A percentile compares a stretch with the other conserved stretches of the same genome.
Evolutionary conservation across 129 eudicot species (phyloP).

Genomic region (Smallanthus sonchifolius): DNA sequence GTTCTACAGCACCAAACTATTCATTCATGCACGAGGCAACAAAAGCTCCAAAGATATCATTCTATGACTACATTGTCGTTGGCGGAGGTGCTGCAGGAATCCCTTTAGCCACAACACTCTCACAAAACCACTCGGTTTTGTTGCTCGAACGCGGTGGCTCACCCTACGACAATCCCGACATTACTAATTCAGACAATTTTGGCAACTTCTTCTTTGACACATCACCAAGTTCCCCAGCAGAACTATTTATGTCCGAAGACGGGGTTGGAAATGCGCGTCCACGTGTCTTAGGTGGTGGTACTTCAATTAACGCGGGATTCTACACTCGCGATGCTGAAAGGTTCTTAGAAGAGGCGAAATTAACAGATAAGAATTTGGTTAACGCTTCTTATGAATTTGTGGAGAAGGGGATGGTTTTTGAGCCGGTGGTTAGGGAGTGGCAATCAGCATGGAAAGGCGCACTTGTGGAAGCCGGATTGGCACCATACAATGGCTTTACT

Average conservation of each 20-base stretch:
- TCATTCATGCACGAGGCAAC: conserved; percentile 51
- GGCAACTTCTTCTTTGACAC: conserved; percentile 47
- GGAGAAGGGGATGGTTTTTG: conserved; percentile 49
- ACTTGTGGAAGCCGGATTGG: conserved; percentile 48
- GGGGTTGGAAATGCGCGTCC: conserved; percentile 63
- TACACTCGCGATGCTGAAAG: conserved; percentile 23
- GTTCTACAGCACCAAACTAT: conserved; percentile 35
- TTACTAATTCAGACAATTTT: conserved; percentile 37
- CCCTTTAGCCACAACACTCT: conserved; percentile 59
- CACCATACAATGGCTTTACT: conserved; percentile 58
- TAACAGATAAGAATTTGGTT: conserved; percentile 30
- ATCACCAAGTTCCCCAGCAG: conserved; percentile 47
- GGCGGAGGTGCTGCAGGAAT: conserved; percentile 74
- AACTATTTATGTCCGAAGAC: conserved; percentile 56
- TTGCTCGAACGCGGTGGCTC: conserved; percentile 78
- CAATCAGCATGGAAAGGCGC: conserved; percentile 56
- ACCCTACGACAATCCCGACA: conserved; percentile 58
- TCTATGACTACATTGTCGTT: conserved; percentile 60
- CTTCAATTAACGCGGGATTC: neutral
- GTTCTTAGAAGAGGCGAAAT: neutral
- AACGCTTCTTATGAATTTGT: conserved; percentile 62
- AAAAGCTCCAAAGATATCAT: conserved; percentile 41
- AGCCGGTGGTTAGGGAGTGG: conserved; percentile 56
- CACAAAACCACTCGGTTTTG: conserved; percentile 47
- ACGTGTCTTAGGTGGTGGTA: conserved; percentile 11